phyloP scores from a whole-genome alignment of 2,329 filamentous ascomycete species.

The Pseudogymnoascus sp. region DNA sequence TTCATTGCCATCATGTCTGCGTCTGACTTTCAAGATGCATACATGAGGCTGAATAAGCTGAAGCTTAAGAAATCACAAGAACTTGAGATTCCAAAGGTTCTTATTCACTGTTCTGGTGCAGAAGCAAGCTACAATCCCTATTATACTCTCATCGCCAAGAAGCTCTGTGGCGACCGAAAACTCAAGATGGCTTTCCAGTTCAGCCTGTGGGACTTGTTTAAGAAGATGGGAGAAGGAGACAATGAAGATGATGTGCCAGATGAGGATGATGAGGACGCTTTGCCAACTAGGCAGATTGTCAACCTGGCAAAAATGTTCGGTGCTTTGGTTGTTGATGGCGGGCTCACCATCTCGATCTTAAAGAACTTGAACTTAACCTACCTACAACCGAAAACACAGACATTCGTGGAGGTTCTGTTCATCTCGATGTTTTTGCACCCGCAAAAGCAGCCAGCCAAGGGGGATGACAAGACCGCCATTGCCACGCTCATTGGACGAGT shows the following conservation, averaged over 20 bases:
- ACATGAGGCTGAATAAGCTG: slow-evolving; percentile 69
- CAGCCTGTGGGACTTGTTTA: slow-evolving; percentile 77
- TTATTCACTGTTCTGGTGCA: slow-evolving; percentile 77
- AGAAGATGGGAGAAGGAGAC: slow-evolving; percentile 67
- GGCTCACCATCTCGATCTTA: slow-evolving; percentile 47
- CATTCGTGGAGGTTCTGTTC: slow-evolving; percentile 73
- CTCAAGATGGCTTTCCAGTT: slow-evolving; percentile 82
- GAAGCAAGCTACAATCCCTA: slow-evolving; percentile 87
- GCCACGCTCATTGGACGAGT: slow-evolving; percentile 58
- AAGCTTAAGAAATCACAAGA: slow-evolving; percentile 79
- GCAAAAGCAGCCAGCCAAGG: slow-evolving; percentile 39
- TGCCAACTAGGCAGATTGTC: slow-evolving; percentile 51
- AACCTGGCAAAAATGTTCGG: slow-evolving; percentile 62
- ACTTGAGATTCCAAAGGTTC: slow-evolving; percentile 75
- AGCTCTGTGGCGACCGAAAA: slow-evolving; percentile 65
- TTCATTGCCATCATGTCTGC: slow-evolving; percentile 87
- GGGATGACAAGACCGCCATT: slow-evolving; percentile 48
- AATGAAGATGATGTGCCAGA: slow-evolving; percentile 53
- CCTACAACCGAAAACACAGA: slow-evolving; percentile 64
- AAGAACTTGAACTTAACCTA: slow-evolving; percentile 72
- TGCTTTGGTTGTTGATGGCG: slow-evolving; percentile 50
- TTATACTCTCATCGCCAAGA: slow-evolving; percentile 76
- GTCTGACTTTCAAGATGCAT: slow-evolving; percentile 73
- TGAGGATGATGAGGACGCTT: slow-evolving; percentile 43
- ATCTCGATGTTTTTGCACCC: slow-evolving; percentile 65